phyloP scores from a whole-genome alignment of 805 yeast genomes.

The Martiniozyma abietophila region DNA sequence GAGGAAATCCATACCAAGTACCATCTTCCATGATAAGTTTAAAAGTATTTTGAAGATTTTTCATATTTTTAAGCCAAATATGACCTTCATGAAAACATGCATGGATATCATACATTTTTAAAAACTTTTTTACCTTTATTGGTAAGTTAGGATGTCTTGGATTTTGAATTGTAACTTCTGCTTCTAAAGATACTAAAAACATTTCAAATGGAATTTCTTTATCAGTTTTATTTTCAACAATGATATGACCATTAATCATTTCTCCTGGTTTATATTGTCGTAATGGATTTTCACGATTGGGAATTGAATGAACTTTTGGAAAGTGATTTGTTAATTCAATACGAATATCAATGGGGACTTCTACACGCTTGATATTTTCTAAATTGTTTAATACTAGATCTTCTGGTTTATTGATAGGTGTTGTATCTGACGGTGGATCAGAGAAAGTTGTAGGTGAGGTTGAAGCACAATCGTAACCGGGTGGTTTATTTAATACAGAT shows the following conservation, averaged over 20 bases:
- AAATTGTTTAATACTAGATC: conserved; percentile 22
- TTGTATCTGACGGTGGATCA: conserved; percentile 6
- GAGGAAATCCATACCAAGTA: conserved; percentile 31
- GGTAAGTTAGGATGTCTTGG: conserved; percentile 3
- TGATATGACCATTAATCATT: conserved; percentile 46
- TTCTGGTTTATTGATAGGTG: conserved; percentile 17
- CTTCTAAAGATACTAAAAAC: conserved; percentile 52
- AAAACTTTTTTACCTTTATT: conserved; percentile 25
- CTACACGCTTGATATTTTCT: conserved; percentile 16
- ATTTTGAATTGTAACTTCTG: conserved; percentile 26
- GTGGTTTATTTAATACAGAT: conserved; percentile 14
- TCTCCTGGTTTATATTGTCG: conserved; percentile 64
- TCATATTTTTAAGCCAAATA: conserved; percentile 12
- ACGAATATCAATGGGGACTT: conserved; percentile 19
- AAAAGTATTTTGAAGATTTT: not conserved
- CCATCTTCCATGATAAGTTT: conserved; percentile 18
- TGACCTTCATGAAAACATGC: conserved; percentile 41
- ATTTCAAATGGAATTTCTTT: conserved; percentile 47
- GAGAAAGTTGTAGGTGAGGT: not conserved
- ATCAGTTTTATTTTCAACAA: conserved; percentile 32
- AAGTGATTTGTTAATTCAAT: conserved; percentile 32
- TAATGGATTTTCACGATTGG: conserved; percentile 27
- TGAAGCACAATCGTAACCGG: conserved; percentile 16
- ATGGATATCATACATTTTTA: conserved; percentile 41
- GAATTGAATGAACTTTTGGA: conserved; percentile 22